Evolutionary conservation across 345 rosid species (phyloP), one percentile per base, ranked within the genome.

Genomic region (Carallia brachiata): DNA sequence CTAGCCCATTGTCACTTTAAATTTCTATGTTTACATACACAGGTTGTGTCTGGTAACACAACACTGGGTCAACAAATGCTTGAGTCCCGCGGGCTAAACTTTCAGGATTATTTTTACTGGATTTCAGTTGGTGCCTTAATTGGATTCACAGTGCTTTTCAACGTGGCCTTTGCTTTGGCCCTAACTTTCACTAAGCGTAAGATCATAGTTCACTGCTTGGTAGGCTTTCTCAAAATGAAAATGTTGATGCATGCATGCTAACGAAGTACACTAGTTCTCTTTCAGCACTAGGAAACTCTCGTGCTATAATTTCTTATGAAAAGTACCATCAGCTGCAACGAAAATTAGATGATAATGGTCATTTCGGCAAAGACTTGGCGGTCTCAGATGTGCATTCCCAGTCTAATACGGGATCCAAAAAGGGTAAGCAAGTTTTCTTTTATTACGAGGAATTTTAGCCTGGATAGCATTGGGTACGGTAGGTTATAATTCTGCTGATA

Each of bases 271-370:
- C 34, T 59, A 52, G 13, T 61, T 12, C 15, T 53, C 60, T 50
- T 74, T 63, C 88, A 90, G 96, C 97, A 81, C 92, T 91, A 23
- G 86, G 84, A 70, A 75, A 82, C 54, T 86, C 97, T 44, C 85
- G 79, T 37, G 84, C 90, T 62, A 81, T 93, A 81, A 84, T 89
- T 77, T 88, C 97, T 0, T 74, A 70, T 53, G 91, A 90, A 39
- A 88, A 76, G 66, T 83, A 84, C 78, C 47, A 80, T 52, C 85
- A 80, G 66, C 67, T 80, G 7, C 85, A 75, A 75, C 87, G 78
- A 69, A 81, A 73, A 13, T 73, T 69, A 77, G 78, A 73, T 75
- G 71, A 67, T 6, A 2, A 48, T 50, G 73, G 63, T 56, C 9
- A 19, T 0, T 55, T 54, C 32, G 54, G 52, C 16, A 23, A 31